Evolutionary conservation across 2,329 filamentous ascomycete species (phyloP).

Genomic region (Talaromyces piceae): DNA sequence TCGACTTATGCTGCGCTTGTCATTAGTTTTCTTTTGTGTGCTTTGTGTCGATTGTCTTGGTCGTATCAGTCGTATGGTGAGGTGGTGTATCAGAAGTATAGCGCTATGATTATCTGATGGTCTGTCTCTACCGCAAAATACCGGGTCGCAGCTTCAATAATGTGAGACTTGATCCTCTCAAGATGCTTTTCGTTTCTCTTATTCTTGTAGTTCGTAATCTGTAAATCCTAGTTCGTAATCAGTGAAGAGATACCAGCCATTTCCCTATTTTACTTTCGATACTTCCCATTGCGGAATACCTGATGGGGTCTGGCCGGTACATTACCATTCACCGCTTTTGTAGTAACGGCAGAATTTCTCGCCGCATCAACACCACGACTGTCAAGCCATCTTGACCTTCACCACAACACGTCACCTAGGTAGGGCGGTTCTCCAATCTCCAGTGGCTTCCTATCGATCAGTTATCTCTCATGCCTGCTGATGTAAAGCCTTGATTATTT

Average conservation of each 20-base stretch:
- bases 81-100: not conserved
- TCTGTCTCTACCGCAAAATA: constrained; percentile 13
- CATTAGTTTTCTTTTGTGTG: not conserved
- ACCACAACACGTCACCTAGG: not conserved
- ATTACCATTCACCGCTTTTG: not conserved
- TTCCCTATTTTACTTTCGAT: too few species aligned
- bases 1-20: not conserved
- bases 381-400: not conserved
- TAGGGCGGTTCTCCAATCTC: not conserved
- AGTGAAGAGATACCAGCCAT: not conserved
- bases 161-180: not conserved
- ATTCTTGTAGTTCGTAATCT: not conserved
- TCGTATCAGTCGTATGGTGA: not conserved
- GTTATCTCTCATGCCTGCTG: not conserved
- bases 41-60: not conserved
- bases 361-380: not conserved
- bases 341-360: not conserved
- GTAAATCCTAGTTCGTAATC: not conserved
- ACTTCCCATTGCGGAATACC: not conserved
- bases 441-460: not conserved
- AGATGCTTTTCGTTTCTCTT: too few species aligned
- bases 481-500: not conserved
- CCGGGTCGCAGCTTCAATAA: not conserved
- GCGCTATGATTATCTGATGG: constrained; percentile 8
- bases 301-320: not conserved